Base-by-base conservation (phyloP, 108 stramenopile species). In the Cyclotella sp. region DNA sequence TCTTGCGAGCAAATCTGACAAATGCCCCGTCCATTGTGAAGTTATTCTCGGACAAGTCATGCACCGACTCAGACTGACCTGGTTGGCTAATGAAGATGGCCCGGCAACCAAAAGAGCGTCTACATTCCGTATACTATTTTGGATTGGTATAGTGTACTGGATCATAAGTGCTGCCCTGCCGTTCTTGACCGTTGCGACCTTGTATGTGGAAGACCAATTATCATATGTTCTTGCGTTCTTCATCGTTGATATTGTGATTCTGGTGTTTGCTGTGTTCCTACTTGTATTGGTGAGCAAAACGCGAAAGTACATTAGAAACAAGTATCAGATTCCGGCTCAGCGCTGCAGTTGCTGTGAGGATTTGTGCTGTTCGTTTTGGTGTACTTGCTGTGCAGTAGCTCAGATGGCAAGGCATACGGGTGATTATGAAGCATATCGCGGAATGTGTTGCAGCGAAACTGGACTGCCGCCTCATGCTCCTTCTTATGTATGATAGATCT, bases 401-500 rank as follows among this genome's bases (percentile, higher is more conserved):
- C 93, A 95, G 49, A 87, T 95, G 79, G 82, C 88, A 9, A 79
- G 93, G 26, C 93, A 95, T 55, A 92, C 93, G 9, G 93, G 90
- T 30, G 93, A 94, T 43, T 92, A 92, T 77, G 90, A 90, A 76
- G 92, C 87, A 51, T 90, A 94, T 68, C 82, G 79, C 16, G 91
- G 78, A 41, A 65, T 55, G 14, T 87, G 71, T 46, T 91, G 72
- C 53, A 82, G 87, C 18, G 53, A 57, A n/a, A 94, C 91, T n/a
- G 93, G 93, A 39, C 86, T 88, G 79, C 86, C 88, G 14, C 47
- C 54, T 27, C 87, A 85, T 40, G 79, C 89, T 43, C 93, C 93
- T 9, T 65, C 85, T 19, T 62, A 72, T 57, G 76, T 77, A 15
- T 78, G 55, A 51, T 51, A n/a, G 49, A 19, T 51, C 49, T 51